Base-by-base conservation (phyloP, 2,329 filamentous ascomycete species). In the Alternaria gaisen region DNA sequence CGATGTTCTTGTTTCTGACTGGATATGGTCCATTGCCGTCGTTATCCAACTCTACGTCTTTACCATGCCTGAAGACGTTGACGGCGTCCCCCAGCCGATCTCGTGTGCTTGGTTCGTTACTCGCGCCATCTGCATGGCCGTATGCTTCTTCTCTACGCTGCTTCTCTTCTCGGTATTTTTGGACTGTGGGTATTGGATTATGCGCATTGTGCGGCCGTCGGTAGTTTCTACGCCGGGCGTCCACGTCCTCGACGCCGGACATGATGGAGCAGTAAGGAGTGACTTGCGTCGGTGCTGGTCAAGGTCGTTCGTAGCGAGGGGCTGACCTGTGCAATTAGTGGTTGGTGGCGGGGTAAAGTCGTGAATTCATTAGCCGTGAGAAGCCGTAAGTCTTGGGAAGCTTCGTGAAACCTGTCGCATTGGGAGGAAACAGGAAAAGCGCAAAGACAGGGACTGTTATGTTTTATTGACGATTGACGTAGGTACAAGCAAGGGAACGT, bases 141-240 rank as follows among this genome's bases (percentile, higher is more conserved):
- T 74, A 72, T 28, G 76, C 65, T 18, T 78, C 79, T 42, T 78
- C 72, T 24, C 81, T 77, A 16, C 77, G 71, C 48, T 81, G 72
- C 70, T 83, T 81, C 68, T 83, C 82, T 61, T 83, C 74, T 32
- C 79, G 78, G 61, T 83, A 84, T 54, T 77, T 77, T 50, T 80
- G 74, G 30, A 84, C 78, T 7, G 82, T 84, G 3, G 82, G 82
- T 36, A 84, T 81, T 20, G 79, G 78, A 54, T 83, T 77, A 41
- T 78, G 75, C 3, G 76, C 72, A 4, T 78, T 82, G 66, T 83
- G 83, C 6, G 81, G 80, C 18, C 76, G 72, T 48, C 76, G 76
- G 71, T 81, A 79, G 60, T 76, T 72, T 30, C 73, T 77, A 50
- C 75, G 72, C 36, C 66, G 64, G 14, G 66, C 69, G 26, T 80